Conservation (phyloP, 1,284 basidiomycete genomes). For the Microstroma glucosiphilum region DNA sequence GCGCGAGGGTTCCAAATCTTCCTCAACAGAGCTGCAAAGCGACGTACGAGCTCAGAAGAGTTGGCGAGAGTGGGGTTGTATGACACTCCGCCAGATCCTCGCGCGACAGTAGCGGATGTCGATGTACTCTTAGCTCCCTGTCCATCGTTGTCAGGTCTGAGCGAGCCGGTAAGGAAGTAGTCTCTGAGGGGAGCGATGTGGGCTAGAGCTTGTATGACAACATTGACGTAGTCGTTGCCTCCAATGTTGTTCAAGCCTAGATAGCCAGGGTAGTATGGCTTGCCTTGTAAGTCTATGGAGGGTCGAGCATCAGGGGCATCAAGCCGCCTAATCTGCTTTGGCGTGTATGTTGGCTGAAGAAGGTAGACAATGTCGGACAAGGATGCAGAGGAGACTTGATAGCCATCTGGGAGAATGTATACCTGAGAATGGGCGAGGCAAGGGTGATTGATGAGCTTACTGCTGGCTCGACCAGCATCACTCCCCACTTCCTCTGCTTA, state of each 20-base stretch:
- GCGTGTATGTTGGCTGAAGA: constrained; percentile 70
- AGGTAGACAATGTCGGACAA: constrained; percentile 89
- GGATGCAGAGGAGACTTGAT: constrained; percentile 88
- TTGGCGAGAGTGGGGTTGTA: constrained; percentile 13
- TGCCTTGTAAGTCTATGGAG: constrained; percentile 63
- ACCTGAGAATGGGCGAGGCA: constrained; percentile 53
- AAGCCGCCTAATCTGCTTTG: constrained; percentile 57
- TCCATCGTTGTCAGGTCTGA: neutral
- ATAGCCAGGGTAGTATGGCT: constrained; percentile 84
- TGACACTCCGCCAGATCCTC: neutral
- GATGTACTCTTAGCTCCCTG: neutral
- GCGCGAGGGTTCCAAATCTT: constrained; percentile 75
- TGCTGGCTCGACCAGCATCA: constrained; percentile 37
- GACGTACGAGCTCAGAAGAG: constrained; percentile 69
- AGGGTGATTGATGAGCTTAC: too few species aligned
- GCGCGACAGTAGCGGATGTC: neutral
- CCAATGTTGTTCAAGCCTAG: constrained; percentile 97
- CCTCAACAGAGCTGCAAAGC: constrained; percentile 70
- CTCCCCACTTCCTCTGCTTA: neutral
- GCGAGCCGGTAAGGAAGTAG: constrained; percentile 53
- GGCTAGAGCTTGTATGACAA: constrained; percentile 84
- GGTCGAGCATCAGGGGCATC: constrained; percentile 53
- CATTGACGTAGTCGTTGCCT: constrained; percentile 93
- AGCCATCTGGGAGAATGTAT: constrained; percentile 95
- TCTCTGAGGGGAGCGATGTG: constrained; percentile 86